Conservation (phyloP, 352 stramenopile species). For the Globisporangium alternatum region DNA sequence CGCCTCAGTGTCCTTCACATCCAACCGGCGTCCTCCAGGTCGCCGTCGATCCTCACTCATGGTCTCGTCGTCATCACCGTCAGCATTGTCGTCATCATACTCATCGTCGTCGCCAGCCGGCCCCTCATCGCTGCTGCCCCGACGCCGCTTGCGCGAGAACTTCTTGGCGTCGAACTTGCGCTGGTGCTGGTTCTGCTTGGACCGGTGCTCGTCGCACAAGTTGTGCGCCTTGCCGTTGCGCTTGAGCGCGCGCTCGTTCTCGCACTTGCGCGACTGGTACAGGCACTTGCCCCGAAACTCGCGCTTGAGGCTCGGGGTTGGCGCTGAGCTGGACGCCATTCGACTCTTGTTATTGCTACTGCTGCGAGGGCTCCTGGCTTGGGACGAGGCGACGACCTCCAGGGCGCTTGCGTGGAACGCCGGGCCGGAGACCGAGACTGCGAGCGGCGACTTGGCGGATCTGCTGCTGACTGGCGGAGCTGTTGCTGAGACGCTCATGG, state of each 20-base stretch:
- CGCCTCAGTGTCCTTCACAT: background rate
- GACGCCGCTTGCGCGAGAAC: constrained; percentile 49
- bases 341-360: background rate
- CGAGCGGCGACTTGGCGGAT: constrained; percentile 11
- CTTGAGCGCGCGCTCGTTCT: constrained; percentile 78
- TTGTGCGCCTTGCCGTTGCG: constrained; percentile 79
- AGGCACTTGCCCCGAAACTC: constrained; percentile 63
- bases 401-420: background rate
- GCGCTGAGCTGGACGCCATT: too few relatives aligned
- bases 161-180: constrained; percentile 84
- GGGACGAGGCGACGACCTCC: background rate
- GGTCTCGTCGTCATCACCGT: background rate
- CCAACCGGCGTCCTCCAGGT: background rate
- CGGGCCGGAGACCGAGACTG: constrained; percentile 12
- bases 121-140: constrained; percentile 19
- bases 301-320: background rate
- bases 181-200: constrained; percentile 81
- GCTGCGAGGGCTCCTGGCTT: background rate
- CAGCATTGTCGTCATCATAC: constrained; percentile 8
- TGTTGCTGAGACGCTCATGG: background rate
- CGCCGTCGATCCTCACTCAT: background rate
- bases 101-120: constrained; percentile 19
- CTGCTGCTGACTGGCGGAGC: background rate
- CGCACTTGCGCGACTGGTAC: constrained; percentile 79
- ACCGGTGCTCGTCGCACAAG: constrained; percentile 70